A percentile compares a stretch with the other conserved stretches of the same genome.
These are phyloP conservation scores for Emmonsiellopsis sp. DNA, from an alignment of 2,329 filamentous ascomycete genomes.

Conservation along the genomic window DNA sequence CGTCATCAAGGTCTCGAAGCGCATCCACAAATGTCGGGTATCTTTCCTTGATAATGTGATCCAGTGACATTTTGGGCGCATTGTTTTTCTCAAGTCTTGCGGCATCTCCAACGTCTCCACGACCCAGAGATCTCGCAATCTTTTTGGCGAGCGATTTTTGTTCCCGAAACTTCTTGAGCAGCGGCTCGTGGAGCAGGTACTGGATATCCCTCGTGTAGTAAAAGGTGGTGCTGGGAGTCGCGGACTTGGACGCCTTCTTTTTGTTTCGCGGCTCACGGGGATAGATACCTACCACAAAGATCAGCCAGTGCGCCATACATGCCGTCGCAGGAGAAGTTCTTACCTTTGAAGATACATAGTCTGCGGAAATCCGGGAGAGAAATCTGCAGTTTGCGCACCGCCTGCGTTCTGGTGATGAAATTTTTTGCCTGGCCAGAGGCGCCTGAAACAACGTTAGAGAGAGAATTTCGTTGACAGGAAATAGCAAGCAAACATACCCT, in stretches of 20 bases:
- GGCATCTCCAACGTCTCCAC: slow-evolving; percentile 84
- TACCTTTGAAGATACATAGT: slow-evolving; percentile 96
- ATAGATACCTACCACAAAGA: slow-evolving; percentile 59
- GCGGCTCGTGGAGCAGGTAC: slow-evolving; percentile 92
- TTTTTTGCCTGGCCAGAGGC: slow-evolving; percentile 90
- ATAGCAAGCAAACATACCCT: slow-evolving; percentile 45
- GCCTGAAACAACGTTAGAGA: slow-evolving; percentile 36
- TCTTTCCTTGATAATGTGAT: slow-evolving; percentile 95
- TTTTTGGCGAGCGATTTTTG: slow-evolving; percentile 97
- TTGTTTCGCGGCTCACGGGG: slow-evolving; percentile 92
- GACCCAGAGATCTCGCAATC: slow-evolving; percentile 82
- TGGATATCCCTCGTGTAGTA: slow-evolving; percentile 92
- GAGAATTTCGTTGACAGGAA: background rate
- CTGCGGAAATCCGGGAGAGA: slow-evolving; percentile 94
- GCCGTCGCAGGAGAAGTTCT: background rate
- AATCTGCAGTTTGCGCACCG: slow-evolving; percentile 94
- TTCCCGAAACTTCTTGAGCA: slow-evolving; percentile 89
- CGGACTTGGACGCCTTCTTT: slow-evolving; percentile 90
- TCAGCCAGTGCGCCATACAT: background rate
- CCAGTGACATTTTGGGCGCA: slow-evolving; percentile 79
- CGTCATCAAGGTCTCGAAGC: slow-evolving; percentile 89
- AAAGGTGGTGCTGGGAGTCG: slow-evolving; percentile 86
- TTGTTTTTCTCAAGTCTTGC: slow-evolving; percentile 83
- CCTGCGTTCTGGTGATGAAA: slow-evolving; percentile 94
- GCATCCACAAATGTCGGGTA: slow-evolving; percentile 97